A percentile compares a stretch with the other conserved stretches of the same genome.
Conservation (phyloP, 202 grass and related monocot genomes). For the Setaria viridis region DNA sequence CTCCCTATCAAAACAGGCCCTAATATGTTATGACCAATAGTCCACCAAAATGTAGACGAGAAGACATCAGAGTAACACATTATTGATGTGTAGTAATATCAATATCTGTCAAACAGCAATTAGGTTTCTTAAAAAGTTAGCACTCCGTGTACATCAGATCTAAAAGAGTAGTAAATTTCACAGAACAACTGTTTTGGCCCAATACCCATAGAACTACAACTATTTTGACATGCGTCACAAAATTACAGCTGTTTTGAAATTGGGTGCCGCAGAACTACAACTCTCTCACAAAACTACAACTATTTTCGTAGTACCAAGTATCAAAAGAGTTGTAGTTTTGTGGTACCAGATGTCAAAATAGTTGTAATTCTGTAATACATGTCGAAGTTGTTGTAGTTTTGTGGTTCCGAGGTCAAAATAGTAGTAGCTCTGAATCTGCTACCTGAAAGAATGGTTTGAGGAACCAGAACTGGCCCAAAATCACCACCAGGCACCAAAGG, state of each 20-base stretch:
- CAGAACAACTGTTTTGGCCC: background rate
- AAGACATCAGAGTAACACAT: constrained; percentile 1
- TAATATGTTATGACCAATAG: constrained; percentile 1
- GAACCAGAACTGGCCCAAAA: background rate
- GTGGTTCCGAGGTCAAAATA: background rate
- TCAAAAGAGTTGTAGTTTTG: background rate
- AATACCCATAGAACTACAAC: background rate
- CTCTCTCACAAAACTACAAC: background rate
- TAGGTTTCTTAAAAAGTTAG: background rate
- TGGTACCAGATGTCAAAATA: background rate
- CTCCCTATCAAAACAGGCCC: background rate
- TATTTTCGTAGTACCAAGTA: background rate
- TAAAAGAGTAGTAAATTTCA: constrained; percentile 4
- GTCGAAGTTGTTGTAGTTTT: background rate
- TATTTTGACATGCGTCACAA: background rate
- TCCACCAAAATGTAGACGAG: constrained; percentile 17
- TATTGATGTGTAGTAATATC: constrained; percentile 6
- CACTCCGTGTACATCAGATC: background rate
- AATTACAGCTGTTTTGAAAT: no score
- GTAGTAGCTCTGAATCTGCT: background rate
- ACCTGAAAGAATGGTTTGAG: background rate
- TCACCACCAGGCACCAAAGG: background rate
- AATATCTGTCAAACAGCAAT: background rate
- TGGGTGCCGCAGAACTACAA: no score
- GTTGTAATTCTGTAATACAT: background rate